Conservation (phyloP, 2,329 filamentous ascomycete genomes). For the Cytospora leucostoma region DNA sequence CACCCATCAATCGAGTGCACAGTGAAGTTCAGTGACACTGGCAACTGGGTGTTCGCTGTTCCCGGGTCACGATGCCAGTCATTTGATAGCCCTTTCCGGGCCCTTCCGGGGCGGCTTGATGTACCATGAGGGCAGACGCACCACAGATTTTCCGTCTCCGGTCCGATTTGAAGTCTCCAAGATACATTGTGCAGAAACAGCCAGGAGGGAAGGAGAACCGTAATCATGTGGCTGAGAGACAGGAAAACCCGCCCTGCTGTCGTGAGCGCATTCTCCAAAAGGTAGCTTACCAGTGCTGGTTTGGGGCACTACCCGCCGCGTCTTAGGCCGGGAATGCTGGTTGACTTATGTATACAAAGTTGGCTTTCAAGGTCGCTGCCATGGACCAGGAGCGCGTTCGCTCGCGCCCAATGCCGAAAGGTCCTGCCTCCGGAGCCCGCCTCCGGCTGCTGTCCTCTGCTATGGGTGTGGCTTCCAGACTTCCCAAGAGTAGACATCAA, state of each 20-base stretch:
- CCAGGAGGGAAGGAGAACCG: neutral
- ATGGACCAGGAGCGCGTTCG: neutral
- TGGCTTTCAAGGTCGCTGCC: too few relatives aligned
- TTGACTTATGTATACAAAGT: too few relatives aligned
- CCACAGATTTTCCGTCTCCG: neutral
- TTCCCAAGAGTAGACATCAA: neutral
- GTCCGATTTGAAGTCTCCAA: neutral
- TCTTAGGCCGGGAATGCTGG: too few relatives aligned
- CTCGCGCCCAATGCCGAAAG: neutral
- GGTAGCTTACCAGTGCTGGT: too few relatives aligned
- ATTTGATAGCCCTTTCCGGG: too few relatives aligned
- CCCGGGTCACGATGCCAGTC: neutral
- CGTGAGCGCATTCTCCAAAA: too few relatives aligned
- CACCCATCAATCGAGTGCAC: neutral
- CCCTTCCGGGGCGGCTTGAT: neutral
- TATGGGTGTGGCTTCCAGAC: neutral
- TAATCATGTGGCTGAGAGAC: too few relatives aligned
- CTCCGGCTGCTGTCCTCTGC: neutral
- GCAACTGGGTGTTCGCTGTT: neutral
- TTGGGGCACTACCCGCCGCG: too few relatives aligned
- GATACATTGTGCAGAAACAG: neutral
- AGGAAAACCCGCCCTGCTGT: too few relatives aligned
- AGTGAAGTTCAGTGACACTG: neutral
- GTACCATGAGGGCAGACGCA: neutral
- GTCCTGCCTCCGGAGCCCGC: neutral